Base-by-base conservation (phyloP, 495 filamentous ascomycete species). In the Neurospora sp. region DNA sequence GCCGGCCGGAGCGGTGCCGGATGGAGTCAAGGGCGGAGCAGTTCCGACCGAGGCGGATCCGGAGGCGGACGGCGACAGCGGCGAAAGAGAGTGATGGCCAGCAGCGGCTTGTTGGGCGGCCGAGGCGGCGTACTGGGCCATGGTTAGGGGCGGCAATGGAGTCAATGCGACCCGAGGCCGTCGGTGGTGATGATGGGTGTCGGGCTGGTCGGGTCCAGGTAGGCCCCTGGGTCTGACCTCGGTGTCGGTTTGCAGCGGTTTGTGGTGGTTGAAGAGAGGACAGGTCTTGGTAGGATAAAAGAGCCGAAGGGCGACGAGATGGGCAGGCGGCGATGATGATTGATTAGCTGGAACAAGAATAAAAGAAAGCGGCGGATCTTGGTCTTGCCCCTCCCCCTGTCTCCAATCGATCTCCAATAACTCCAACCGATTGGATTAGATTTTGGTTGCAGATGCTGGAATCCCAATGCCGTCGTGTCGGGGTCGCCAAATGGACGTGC, bases 161-260 rank as follows among this genome's bases (percentile, higher is more conserved):
- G 14, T 65, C 14, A 65, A 65, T 65, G 53, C 53, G 53, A 65
- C 53, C 53, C 53, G 53, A 65, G 27, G 53, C 53, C 27, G 27
- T 14, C 14, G 27, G 53, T 35, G 31, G 53, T 35, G 27, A 37
- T 65, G 27, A 65, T 61, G 45, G 20, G 5, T 20, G 48, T 31
- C 53, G 53, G 53, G 53, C 12, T 65, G 27, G 27, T 65, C 27
- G 53, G 53, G 48, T 59, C 53, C 27, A 65, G 53, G 53, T 35
- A 65, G 53, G 53, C 53, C 53, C 69, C 27, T 16, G 69, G 37
- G 69, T 48, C 37, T 40, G 40, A 38, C 27, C 31, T 38, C 18
- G 27, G 42, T 70, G 68, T 78, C 79, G 79, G 79, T 75, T 80
- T 75, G 76, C 75, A 74, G 77, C 79, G 79, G 79, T 78, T 81